Conservation (phyloP, 352 stramenopile genomes). For the Pseudoperonospora humuli region DNA sequence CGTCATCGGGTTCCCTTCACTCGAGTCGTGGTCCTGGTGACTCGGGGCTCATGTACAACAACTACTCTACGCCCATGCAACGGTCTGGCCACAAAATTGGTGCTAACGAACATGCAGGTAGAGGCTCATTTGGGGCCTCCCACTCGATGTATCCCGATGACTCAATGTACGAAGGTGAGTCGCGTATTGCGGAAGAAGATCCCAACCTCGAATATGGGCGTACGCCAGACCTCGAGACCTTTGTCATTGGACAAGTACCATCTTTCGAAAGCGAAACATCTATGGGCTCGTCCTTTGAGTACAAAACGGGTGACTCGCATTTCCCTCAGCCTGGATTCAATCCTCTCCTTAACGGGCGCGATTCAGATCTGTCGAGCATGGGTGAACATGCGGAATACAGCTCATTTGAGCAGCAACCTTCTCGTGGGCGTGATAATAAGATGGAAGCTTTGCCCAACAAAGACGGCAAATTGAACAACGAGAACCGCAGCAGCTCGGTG, state of each 20-base stretch:
- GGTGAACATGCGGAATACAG: slow-evolving; percentile 42
- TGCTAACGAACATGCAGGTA: slow-evolving; percentile 6
- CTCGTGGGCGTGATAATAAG: slow-evolving; percentile 21
- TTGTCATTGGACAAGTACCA: slow-evolving; percentile 31
- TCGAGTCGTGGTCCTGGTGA: slow-evolving; percentile 25
- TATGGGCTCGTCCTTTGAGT: slow-evolving; percentile 46
- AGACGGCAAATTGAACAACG: slow-evolving; percentile 13
- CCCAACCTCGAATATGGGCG: slow-evolving; percentile 34
- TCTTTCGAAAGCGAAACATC: slow-evolving; percentile 53
- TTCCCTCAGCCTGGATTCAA: slow-evolving; percentile 33
- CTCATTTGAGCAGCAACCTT: slow-evolving; percentile 32
- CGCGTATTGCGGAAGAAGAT: slow-evolving; percentile 29
- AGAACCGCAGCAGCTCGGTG: slow-evolving; percentile 24
- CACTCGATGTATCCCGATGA: slow-evolving; percentile 31
- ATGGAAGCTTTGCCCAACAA: slow-evolving; percentile 22
- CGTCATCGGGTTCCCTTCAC: slow-evolving; percentile 46
- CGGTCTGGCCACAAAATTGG: slow-evolving; percentile 19
- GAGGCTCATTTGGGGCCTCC: slow-evolving; percentile 19
- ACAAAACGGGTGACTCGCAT: slow-evolving; percentile 21
- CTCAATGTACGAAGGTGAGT: slow-evolving; percentile 28
- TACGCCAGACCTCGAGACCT: slow-evolving; percentile 35
- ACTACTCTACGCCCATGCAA: slow-evolving; percentile 31
- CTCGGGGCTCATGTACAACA: slow-evolving; percentile 25
- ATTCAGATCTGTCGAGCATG: slow-evolving; percentile 57
- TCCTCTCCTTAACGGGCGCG: slow-evolving; percentile 29